A percentile compares a stretch with the other conserved stretches of the same genome.
Conservation (phyloP, 495 filamentous ascomycete species). For the Xylaria grammica region DNA sequence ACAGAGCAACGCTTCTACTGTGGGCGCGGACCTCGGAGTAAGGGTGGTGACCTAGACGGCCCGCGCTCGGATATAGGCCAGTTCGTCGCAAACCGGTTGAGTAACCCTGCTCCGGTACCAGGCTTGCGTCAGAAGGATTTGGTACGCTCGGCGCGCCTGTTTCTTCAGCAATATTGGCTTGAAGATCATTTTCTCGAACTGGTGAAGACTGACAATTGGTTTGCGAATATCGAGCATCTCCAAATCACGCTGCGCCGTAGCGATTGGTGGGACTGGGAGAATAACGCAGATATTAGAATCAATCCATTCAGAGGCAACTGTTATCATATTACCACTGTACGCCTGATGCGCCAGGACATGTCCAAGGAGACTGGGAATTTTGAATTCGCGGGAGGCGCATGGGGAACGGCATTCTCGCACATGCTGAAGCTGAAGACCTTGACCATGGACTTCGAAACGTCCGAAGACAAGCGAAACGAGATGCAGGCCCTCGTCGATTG, state of each 20-base stretch:
- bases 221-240: constrained; percentile 30
- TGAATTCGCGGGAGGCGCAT: background rate
- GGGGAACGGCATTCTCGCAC: constrained; percentile 12
- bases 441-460: constrained; percentile 14
- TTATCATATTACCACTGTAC: background rate
- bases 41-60: background rate
- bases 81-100: constrained; percentile 2
- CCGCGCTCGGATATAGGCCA: background rate
- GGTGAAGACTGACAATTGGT: constrained; percentile 11
- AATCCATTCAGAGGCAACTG: constrained; percentile 24
- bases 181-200: constrained; percentile 25
- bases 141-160: constrained; percentile 28
- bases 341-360: constrained; percentile 12
- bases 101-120: background rate
- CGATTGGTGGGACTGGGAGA: constrained; percentile 36
- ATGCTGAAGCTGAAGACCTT: constrained; percentile 9
- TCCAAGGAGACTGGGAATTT: background rate
- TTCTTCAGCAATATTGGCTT: constrained; percentile 33
- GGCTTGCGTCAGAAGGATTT: constrained; percentile 12
- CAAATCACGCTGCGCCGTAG: constrained; percentile 31
- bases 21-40: background rate
- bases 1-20: constrained; percentile 31
- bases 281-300: constrained; percentile 22
- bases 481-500: constrained; percentile 3
- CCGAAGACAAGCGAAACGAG: background rate